Evolutionary conservation across 305 asterid species (phyloP).

Genomic region (Coffea humblotiana): DNA sequence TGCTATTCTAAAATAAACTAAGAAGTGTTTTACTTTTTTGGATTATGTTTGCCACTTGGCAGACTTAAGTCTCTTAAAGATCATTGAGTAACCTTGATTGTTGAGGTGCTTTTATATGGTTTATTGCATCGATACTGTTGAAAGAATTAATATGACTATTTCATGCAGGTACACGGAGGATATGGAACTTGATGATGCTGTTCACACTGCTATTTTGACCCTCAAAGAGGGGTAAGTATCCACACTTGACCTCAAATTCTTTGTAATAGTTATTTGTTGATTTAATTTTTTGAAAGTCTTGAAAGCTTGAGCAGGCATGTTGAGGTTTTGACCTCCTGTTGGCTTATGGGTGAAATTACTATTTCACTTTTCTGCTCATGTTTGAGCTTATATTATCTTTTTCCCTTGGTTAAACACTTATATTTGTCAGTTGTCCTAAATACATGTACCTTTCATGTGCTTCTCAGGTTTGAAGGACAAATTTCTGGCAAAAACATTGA

Average conservation of each 20-base stretch:
- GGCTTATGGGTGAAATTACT: neutral
- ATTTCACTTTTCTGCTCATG: neutral
- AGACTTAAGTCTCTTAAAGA: neutral
- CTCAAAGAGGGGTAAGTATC: constrained; percentile 88
- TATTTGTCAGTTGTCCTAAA: neutral
- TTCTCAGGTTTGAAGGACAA: constrained; percentile 86
- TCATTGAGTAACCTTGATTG: neutral
- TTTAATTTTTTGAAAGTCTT: neutral
- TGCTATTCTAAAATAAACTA: neutral
- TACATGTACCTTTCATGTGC: neutral
- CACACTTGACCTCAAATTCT: neutral
- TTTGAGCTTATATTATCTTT: neutral
- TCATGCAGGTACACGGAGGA: constrained; percentile 84
- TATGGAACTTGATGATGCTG: constrained; percentile 99
- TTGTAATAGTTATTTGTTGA: neutral
- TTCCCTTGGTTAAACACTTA: neutral
- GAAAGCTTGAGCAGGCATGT: neutral
- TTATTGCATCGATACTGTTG: neutral
- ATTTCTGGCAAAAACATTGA: constrained; percentile 91
- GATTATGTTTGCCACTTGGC: neutral
- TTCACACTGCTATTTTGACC: constrained; percentile 95
- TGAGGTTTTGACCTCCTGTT: neutral
- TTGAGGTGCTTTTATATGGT: neutral
- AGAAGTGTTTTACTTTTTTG: neutral
- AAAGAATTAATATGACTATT: neutral